Conservation (phyloP, 78 protist genomes). For the Trichosphaerium sp. region DNA sequence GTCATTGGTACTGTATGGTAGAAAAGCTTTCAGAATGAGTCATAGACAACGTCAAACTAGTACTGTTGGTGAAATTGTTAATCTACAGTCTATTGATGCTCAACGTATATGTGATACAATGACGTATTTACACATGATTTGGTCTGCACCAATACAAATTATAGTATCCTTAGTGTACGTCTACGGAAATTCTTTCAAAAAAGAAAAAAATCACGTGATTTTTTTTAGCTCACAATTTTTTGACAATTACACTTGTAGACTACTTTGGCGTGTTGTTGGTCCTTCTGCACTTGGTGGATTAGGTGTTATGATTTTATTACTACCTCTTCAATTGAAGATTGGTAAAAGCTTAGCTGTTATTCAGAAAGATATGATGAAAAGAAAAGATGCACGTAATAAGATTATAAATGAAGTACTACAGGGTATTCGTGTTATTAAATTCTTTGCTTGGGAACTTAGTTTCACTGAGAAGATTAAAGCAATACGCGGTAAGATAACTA, state of each 20-base stretch:
- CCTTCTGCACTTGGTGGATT: conserved; percentile 20
- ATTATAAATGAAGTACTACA: conserved; percentile 8
- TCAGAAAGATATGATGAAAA: neutral
- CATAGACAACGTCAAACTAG: conserved; percentile 15
- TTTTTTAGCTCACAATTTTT: too few species aligned
- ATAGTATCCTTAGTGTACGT: conserved; percentile 30
- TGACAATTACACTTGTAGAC: conserved; percentile 2
- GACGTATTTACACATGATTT: conserved; percentile 39
- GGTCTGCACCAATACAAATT: conserved; percentile 44
- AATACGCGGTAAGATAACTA: neutral
- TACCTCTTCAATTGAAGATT: conserved; percentile 14
- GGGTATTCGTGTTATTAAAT: conserved; percentile 28
- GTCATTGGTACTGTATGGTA: too few species aligned
- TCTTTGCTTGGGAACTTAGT: conserved; percentile 34
- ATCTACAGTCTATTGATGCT: conserved; percentile 69
- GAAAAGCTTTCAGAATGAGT: conserved; percentile 15
- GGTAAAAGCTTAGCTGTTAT: conserved; percentile 1
- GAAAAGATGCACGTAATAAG: neutral
- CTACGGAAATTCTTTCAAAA: too few species aligned
- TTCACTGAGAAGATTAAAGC: neutral
- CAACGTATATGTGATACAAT: conserved; percentile 40
- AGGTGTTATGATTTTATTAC: conserved; percentile 1
- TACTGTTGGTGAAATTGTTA: conserved; percentile 57
- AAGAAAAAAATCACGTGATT: too few species aligned
- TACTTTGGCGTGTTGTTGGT: conserved; percentile 3